These are phyloP conservation scores for Trichoderma guizhouense DNA, from an alignment of 2,329 filamentous ascomycete species.

Conservation along the genomic window DNA sequence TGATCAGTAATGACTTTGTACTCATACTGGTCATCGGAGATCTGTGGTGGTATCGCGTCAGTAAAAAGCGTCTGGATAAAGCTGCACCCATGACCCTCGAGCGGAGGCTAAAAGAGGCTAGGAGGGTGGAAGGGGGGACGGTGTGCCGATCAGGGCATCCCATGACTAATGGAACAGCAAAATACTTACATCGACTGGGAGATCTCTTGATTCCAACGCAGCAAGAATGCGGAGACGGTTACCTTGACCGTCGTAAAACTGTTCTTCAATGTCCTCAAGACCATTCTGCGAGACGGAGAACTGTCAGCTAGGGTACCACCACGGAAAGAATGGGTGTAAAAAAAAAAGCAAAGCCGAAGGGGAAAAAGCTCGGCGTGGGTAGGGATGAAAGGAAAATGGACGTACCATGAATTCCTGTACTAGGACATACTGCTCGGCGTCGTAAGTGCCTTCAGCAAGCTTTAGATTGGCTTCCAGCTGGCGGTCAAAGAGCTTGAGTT, in stretches of 20 bases:
- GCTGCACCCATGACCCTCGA: background rate
- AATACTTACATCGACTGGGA: conserved; percentile 48
- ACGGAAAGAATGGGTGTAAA: background rate
- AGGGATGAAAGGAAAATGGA: conserved; percentile 20
- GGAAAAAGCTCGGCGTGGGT: background rate
- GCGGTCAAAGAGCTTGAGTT: conserved; percentile 31
- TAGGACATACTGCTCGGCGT: conserved; percentile 33
- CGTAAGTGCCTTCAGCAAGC: conserved; percentile 39
- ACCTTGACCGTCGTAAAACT: conserved; percentile 45
- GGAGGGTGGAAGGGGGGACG: background rate
- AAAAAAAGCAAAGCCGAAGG: background rate
- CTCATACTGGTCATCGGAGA: conserved; percentile 43
- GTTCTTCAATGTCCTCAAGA: conserved; percentile 38
- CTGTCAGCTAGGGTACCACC: conserved; percentile 19
- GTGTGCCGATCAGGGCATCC: background rate
- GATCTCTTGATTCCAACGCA: conserved; percentile 40
- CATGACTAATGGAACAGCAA: conserved; percentile 17
- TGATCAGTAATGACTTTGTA: conserved; percentile 45
- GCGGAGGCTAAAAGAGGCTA: background rate
- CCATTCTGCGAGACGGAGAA: conserved; percentile 33
- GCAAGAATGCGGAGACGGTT: conserved; percentile 45
- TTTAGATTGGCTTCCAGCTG: conserved; percentile 35
- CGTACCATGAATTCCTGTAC: conserved; percentile 40
- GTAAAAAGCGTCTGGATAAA: background rate
- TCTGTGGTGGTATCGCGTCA: conserved; percentile 26